These are phyloP conservation scores for Pleurotus cornucopiae DNA, from an alignment of 768 basidiomycete species.

Conservation along the genomic window DNA sequence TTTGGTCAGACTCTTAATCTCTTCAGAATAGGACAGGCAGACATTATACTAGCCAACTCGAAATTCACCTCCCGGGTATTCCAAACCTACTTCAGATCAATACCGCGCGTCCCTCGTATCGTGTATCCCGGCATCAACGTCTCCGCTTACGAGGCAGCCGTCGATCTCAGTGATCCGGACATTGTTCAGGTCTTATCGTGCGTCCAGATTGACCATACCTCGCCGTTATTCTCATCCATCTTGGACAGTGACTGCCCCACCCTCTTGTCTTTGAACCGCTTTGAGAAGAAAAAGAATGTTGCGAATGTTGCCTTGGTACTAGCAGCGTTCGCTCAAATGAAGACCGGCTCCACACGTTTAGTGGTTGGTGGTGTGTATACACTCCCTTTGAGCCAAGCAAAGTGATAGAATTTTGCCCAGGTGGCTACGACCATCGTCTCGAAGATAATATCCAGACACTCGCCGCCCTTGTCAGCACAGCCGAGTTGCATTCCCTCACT, in stretches of 20 bases:
- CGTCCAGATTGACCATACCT: conserved; percentile 22
- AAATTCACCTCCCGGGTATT: conserved; percentile 85
- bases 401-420: conserved; percentile 28
- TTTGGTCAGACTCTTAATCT: conserved; percentile 3
- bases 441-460: conserved; percentile 80
- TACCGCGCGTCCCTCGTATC: conserved; percentile 60
- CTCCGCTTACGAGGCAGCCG: conserved; percentile 55
- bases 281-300: conserved; percentile 93
- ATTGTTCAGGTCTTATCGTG: conserved; percentile 55
- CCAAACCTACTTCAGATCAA: conserved; percentile 65
- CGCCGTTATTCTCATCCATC: background rate
- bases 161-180: conserved; percentile 42
- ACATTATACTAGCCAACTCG: conserved; percentile 89
- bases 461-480: conserved; percentile 52
- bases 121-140: conserved; percentile 96
- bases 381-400: conserved; percentile 12
- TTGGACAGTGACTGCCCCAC: conserved; percentile 60
- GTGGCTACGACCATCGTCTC: conserved; percentile 87
- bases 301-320: conserved; percentile 80
- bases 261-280: conserved; percentile 86
- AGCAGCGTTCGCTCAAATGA: conserved; percentile 64
- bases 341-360: conserved; percentile 5
- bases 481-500: conserved; percentile 49
- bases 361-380: no score
- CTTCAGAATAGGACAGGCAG: conserved; percentile 66